These are phyloP conservation scores for Rhynchospora pubera DNA, from an alignment of 176 grass and related monocot genomes.

Conservation along the genomic window DNA sequence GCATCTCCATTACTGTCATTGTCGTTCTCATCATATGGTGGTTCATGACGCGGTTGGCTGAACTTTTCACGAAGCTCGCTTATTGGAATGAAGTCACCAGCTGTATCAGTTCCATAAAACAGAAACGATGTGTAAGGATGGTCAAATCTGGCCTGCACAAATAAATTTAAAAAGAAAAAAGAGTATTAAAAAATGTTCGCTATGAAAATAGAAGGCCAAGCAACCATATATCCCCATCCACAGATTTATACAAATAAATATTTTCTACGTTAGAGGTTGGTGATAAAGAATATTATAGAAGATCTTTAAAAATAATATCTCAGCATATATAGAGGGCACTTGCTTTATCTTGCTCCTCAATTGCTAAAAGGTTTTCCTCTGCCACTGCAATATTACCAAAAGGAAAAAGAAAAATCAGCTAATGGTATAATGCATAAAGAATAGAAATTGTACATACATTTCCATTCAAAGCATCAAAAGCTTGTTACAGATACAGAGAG, in stretches of 20 bases:
- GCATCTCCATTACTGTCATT: conserved; percentile 24
- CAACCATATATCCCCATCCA: background rate
- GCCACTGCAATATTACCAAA: conserved; percentile 47
- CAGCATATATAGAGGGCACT: background rate
- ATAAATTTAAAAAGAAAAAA: conserved; percentile 5
- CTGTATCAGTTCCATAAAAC: conserved; percentile 71
- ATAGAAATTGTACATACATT: background rate
- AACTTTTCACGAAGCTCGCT: conserved; percentile 91
- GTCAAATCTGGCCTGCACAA: conserved; percentile 64
- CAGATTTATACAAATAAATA: background rate
- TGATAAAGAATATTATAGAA: background rate
- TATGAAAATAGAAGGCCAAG: background rate
- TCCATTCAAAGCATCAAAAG: conserved; percentile 1
- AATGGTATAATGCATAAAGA: background rate
- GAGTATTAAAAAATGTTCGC: background rate
- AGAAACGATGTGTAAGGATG: conserved; percentile 81
- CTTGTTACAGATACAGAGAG: conserved; percentile 14
- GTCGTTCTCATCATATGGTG: conserved; percentile 39
- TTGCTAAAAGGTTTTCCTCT: conserved; percentile 77
- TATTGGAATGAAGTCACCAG: conserved; percentile 85
- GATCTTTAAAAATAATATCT: background rate
- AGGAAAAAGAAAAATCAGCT: background rate
- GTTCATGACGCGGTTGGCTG: conserved; percentile 63
- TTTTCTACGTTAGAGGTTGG: background rate
- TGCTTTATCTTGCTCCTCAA: conserved; percentile 54